phyloP scores from a whole-genome alignment of 805 yeast species.

The Candida taoyuanica region DNA sequence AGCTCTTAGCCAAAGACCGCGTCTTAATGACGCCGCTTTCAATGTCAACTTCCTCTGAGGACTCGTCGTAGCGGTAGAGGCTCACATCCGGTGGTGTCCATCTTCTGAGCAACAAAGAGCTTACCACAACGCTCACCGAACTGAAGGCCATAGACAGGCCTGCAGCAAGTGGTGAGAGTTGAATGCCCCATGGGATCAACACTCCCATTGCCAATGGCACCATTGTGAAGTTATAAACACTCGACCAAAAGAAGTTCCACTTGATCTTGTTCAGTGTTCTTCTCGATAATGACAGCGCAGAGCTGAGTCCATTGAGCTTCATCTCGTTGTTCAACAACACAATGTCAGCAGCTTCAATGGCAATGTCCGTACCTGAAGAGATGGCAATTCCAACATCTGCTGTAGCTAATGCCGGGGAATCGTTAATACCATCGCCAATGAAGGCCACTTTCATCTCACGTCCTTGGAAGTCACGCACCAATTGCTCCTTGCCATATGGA shows the following conservation, averaged over 20 bases:
- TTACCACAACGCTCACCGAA: constrained; percentile 81
- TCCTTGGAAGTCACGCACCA: constrained; percentile 54
- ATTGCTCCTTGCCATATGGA: constrained; percentile 71
- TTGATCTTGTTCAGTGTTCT: constrained; percentile 71
- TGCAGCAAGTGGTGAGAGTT: constrained; percentile 84
- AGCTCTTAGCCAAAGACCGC: constrained; percentile 16
- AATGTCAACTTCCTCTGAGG: constrained; percentile 13
- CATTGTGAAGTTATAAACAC: constrained; percentile 76
- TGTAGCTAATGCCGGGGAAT: constrained; percentile 90
- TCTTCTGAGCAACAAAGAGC: constrained; percentile 65
- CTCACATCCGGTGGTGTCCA: constrained; percentile 44
- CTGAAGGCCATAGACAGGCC: constrained; percentile 92
- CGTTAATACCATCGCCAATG: constrained; percentile 97
- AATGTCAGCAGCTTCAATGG: constrained; percentile 94
- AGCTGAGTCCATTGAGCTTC: constrained; percentile 44
- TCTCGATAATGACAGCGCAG: constrained; percentile 64
- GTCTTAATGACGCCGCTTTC: constrained; percentile 14
- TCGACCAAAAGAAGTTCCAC: constrained; percentile 83
- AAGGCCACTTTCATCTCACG: constrained; percentile 58
- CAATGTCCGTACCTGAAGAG: constrained; percentile 91
- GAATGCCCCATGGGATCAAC: constrained; percentile 71
- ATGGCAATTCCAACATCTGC: constrained; percentile 90
- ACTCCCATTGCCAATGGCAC: constrained; percentile 93
- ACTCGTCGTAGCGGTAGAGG: background rate
- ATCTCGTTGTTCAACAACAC: constrained; percentile 53